phyloP scores from a whole-genome alignment of 345 rosid genomes.

The Eucalyptus regnans region DNA sequence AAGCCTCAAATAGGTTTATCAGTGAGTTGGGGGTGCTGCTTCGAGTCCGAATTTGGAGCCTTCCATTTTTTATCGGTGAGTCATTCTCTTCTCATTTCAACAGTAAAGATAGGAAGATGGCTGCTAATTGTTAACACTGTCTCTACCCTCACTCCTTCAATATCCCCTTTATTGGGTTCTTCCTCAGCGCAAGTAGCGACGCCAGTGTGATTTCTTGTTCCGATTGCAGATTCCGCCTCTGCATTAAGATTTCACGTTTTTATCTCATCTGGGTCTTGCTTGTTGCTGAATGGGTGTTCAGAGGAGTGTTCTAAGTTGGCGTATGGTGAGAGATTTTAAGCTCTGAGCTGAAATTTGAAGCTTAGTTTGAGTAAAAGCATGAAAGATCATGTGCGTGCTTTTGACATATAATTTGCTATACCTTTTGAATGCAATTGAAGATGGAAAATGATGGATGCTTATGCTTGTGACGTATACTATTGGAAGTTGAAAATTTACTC shows the following conservation, averaged over 20 bases:
- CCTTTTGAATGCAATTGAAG: too few species aligned
- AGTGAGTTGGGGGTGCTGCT: neutral
- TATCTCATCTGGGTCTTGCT: neutral
- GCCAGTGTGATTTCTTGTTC: neutral
- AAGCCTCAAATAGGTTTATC: neutral
- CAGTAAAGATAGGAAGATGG: neutral
- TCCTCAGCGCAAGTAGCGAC: neutral
- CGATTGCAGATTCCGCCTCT: neutral
- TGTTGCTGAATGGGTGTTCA: too few species aligned
- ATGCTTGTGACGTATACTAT: too few species aligned
- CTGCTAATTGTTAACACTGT: neutral
- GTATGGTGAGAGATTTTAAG: too few species aligned
- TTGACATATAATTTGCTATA: too few species aligned
- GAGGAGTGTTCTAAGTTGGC: too few species aligned
- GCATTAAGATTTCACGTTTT: neutral
- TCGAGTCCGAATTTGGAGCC: neutral
- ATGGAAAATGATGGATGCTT: too few species aligned
- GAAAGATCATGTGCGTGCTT: too few species aligned
- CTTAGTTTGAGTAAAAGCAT: too few species aligned
- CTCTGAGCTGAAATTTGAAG: too few species aligned
- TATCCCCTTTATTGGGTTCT: neutral
- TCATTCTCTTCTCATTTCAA: neutral
- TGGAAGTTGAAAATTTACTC: too few species aligned
- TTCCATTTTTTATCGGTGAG: neutral
- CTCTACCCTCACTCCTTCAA: neutral